Evolutionary conservation across 1,139 yeast genomes (phyloP).

Genomic region (Saccharomyces hybrid): DNA sequence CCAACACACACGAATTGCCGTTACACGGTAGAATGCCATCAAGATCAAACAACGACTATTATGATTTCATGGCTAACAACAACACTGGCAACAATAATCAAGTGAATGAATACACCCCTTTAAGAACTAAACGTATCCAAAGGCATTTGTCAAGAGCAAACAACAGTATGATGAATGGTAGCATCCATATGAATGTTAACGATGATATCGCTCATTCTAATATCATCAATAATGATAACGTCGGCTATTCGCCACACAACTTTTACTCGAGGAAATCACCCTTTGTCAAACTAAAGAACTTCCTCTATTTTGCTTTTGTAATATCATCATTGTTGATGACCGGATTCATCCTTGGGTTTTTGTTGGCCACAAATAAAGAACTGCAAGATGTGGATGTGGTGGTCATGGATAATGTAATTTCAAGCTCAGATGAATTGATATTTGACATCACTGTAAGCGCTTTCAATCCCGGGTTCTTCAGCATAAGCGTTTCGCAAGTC

Average conservation of each 20-base stretch:
- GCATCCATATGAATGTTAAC: constrained; percentile 8
- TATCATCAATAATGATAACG: not conserved
- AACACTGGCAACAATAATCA: constrained; percentile 3
- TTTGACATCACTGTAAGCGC: constrained; percentile 75
- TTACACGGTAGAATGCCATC: constrained; percentile 1
- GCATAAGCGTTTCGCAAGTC: constrained; percentile 55
- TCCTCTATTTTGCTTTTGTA: constrained; percentile 49
- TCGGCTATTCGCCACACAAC: constrained; percentile 56
- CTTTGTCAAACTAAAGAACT: constrained; percentile 37
- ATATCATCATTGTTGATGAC: constrained; percentile 49
- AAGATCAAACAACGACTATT: not conserved
- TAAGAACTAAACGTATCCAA: constrained; percentile 4
- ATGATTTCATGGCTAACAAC: constrained; percentile 5
- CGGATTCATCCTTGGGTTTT: constrained; percentile 77
- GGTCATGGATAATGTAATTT: constrained; percentile 61
- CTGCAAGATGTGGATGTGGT: constrained; percentile 56
- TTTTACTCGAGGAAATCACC: constrained; percentile 34
- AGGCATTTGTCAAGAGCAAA: constrained; percentile 2
- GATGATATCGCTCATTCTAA: constrained; percentile 5
- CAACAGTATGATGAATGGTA: constrained; percentile 9
- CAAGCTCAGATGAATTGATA: constrained; percentile 76
- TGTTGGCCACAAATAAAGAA: constrained; percentile 82
- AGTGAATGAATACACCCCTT: constrained; percentile 14
- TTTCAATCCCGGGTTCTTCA: constrained; percentile 78
- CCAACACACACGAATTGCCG: not conserved